Evolutionary conservation across 208 protist genomes (phyloP), one percentile per base, ranked within the genome.

Genomic region (Trypanosomatidae sp.): DNA sequence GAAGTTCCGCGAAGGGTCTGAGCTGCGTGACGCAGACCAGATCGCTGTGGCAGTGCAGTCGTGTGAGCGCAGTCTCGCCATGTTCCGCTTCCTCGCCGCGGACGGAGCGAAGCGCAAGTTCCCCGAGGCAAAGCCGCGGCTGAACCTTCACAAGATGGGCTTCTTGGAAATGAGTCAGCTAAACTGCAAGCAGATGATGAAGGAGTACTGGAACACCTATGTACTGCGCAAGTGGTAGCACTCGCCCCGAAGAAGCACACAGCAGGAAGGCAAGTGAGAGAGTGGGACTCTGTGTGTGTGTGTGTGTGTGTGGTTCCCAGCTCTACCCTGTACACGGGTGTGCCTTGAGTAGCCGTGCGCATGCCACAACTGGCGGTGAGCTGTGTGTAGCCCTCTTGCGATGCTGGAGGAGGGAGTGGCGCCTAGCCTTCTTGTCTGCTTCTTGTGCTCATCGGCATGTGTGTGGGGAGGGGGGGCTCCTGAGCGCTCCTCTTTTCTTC

Each of bases 191-290:
- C 88, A 93, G 70, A 92, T 94, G 87, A 82, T 76, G 70, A 96
- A 96, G 82, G 90, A 96, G 84, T 96, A 95, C 83, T 96, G 87
- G 87, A 95, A 94, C 76, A 92, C 85, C 19, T 96, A 96, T 71
- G 76, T 96, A 46, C 84, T 92, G 87, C 87, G 90, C 25, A 84
- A 87, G 62, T 96, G 92, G 92, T 96, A 82, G 77, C 30, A 41
- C 10, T 58, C 6, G 59, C 56, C 15, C 30, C 39, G 33, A 25
- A 47, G 33, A 22, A 41, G 33, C 41, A 65, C 60, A 65, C 33
- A 4, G 49, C 10, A 56, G 66, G 33, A 43, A 25, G 3, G 41
- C 19, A 56, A 15, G 5, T 41, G 46, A 39, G 19, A 5, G 44
- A 41, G 41, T 22, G n/a, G 10, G n/a, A 28, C 13, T 2, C n/a